phyloP scores from a whole-genome alignment of 2,329 filamentous ascomycete species.

The Colletotrichum sp. region DNA sequence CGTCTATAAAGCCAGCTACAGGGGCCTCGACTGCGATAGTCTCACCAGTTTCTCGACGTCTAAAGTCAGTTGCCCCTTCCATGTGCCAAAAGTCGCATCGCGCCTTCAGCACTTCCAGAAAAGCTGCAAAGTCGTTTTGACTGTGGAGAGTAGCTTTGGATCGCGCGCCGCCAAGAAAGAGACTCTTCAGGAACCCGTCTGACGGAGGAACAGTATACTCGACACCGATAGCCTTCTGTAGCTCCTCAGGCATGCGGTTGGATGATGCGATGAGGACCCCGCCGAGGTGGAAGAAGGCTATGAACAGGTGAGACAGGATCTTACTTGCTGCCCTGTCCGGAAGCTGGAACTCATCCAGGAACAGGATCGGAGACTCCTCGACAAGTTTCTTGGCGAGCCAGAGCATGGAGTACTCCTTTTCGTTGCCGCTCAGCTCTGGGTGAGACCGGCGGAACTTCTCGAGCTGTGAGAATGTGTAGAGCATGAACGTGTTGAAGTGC shows the following conservation, averaged over 20 bases:
- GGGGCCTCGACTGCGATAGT: slow-evolving; percentile 20
- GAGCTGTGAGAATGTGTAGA: slow-evolving; percentile 75
- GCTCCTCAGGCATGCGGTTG: slow-evolving; percentile 83
- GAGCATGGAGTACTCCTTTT: slow-evolving; percentile 69
- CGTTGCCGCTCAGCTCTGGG: slow-evolving; percentile 22
- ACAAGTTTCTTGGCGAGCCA: slow-evolving; percentile 79
- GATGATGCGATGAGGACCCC: slow-evolving; percentile 82
- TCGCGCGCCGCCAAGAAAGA: slow-evolving; percentile 32
- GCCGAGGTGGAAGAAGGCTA: slow-evolving; percentile 80
- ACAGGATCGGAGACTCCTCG: slow-evolving; percentile 76
- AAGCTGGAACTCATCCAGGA: slow-evolving; percentile 84
- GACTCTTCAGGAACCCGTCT: slow-evolving; percentile 54
- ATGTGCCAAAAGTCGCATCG: slow-evolving; percentile 87
- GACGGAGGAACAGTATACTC: slow-evolving; percentile 66
- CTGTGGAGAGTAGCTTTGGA: slow-evolving; percentile 55
- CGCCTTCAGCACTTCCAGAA: slow-evolving; percentile 77
- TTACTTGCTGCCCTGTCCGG: slow-evolving; percentile 80
- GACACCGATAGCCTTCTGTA: slow-evolving; percentile 76
- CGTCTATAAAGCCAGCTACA: background rate
- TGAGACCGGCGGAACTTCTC: slow-evolving; percentile 64
- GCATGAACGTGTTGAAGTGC: slow-evolving; percentile 89
- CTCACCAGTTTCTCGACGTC: slow-evolving; percentile 56
- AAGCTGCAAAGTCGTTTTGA: slow-evolving; percentile 76
- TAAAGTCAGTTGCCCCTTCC: slow-evolving; percentile 76
- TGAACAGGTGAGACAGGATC: slow-evolving; percentile 79